Conservation (phyloP, 2,329 filamentous ascomycete genomes). For the Ploettnerulaceae sp. region DNA sequence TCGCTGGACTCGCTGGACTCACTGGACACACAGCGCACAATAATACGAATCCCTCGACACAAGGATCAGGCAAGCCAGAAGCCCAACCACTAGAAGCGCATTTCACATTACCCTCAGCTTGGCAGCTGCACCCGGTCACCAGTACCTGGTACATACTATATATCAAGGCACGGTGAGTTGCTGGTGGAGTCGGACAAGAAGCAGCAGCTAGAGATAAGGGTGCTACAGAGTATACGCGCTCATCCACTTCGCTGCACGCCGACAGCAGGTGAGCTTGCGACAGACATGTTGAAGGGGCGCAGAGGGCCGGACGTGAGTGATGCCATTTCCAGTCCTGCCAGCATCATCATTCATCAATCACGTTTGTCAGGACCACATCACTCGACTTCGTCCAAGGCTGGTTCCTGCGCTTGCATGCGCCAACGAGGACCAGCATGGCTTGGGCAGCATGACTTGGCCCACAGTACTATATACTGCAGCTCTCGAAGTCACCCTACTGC, state of each 20-base stretch:
- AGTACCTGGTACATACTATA: too few relatives aligned
- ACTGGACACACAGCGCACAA: too few relatives aligned
- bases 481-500: not conserved
- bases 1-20: too few relatives aligned
- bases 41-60: too few relatives aligned
- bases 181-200: too few relatives aligned
- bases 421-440: slow-evolving; percentile 2
- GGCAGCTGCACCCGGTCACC: not conserved
- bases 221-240: too few relatives aligned
- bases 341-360: too few relatives aligned
- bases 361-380: not conserved
- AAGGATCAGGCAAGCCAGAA: not conserved
- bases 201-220: too few relatives aligned
- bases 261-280: too few relatives aligned
- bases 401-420: slow-evolving; percentile 3
- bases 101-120: not conserved
- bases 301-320: not conserved
- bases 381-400: not conserved
- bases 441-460: slow-evolving; percentile 5
- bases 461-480: slow-evolving; percentile 4
- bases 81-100: not conserved
- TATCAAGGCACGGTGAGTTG: slow-evolving; percentile 7
- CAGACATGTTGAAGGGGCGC: not conserved
- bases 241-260: too few relatives aligned
- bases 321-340: not conserved